These are phyloP conservation scores for Lentinula sp. DNA, from an alignment of 768 basidiomycete genomes.

Conservation along the genomic window DNA sequence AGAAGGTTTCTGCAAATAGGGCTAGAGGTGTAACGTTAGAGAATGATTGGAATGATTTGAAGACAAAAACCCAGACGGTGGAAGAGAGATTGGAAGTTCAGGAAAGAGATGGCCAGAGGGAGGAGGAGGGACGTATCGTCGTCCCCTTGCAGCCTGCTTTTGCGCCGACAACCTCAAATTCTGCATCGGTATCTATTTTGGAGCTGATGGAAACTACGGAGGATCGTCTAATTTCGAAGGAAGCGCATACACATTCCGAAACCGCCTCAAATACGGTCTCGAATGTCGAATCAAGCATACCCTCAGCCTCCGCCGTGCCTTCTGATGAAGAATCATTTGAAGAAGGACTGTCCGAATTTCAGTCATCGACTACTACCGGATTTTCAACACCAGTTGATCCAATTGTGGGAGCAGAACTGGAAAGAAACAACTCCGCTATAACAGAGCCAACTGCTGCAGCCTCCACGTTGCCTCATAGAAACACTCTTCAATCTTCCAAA, in stretches of 20 bases:
- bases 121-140: neutral
- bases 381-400: neutral
- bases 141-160: neutral
- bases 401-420: constrained; percentile 4
- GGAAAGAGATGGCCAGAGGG: neutral
- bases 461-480: constrained; percentile 15
- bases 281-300: neutral
- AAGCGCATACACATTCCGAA: neutral
- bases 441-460: constrained; percentile 9
- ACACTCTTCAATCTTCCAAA: constrained; percentile 70
- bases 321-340: neutral
- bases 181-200: neutral
- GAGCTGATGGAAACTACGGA: neutral
- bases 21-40: neutral
- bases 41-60: neutral
- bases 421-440: neutral
- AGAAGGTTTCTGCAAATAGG: neutral
- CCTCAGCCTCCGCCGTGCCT: neutral
- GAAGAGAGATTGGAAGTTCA: neutral
- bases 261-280: neutral
- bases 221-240: neutral
- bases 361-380: neutral
- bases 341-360: neutral
- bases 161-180: neutral
- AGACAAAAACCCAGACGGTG: neutral